These are phyloP conservation scores for Colletotrichum neosansevieriae DNA, from an alignment of 2,329 filamentous ascomycete species.

Conservation along the genomic window DNA sequence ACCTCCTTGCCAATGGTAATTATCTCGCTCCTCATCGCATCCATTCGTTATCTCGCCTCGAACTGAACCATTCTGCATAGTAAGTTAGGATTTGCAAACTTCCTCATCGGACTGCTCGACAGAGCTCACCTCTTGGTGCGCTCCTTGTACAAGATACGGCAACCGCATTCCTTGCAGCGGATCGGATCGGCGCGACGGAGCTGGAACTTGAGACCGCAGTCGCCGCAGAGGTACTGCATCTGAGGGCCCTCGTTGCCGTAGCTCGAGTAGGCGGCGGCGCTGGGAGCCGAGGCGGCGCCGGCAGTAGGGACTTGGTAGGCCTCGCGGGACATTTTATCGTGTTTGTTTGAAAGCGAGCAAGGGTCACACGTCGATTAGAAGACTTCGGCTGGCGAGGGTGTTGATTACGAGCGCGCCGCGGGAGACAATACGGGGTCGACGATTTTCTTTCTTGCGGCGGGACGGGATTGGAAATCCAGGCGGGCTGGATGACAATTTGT, in stretches of 20 bases:
- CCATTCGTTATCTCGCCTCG: constrained; percentile 77
- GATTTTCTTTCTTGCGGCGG: constrained; percentile 21
- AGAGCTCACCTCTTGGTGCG: constrained; percentile 88
- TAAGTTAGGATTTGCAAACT: constrained; percentile 41
- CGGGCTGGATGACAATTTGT: constrained; percentile 37
- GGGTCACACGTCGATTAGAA: not conserved
- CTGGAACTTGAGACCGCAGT: constrained; percentile 83
- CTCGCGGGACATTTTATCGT: constrained; percentile 73
- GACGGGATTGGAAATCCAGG: constrained; percentile 31
- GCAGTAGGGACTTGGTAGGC: constrained; percentile 79
- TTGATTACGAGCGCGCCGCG: constrained; percentile 15
- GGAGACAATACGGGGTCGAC: not conserved
- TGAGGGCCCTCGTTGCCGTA: constrained; percentile 63
- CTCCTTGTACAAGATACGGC: constrained; percentile 97
- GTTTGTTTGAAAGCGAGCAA: not conserved
- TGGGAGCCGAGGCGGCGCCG: constrained; percentile 55
- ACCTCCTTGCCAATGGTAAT: not conserved
- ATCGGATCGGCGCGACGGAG: constrained; percentile 85
- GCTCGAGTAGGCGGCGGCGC: constrained; percentile 57
- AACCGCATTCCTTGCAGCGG: constrained; percentile 91
- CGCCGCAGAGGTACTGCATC: constrained; percentile 82
- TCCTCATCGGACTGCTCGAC: not conserved
- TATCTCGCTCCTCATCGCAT: not conserved
- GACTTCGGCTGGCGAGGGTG: not conserved
- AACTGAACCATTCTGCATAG: constrained; percentile 92